Conservation (phyloP, 108 stramenopile species). For the Epipyxis sp. region DNA sequence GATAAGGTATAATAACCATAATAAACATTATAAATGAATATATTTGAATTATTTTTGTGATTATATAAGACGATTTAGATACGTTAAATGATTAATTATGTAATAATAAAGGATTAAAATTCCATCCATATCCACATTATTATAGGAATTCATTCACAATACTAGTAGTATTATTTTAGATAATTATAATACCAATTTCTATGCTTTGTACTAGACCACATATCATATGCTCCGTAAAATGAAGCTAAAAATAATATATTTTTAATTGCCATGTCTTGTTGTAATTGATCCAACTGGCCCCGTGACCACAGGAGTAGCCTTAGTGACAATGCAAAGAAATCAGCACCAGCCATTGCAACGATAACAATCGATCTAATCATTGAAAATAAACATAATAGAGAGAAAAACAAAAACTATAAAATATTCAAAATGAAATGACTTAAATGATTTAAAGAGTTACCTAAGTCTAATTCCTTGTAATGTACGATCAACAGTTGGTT, state of each 20-base stretch:
- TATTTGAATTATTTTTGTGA: no score
- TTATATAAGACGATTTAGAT: not conserved
- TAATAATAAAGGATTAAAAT: no score
- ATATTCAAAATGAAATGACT: not conserved
- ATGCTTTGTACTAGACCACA: not conserved
- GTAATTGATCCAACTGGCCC: conserved; percentile 10
- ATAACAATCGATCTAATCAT: not conserved
- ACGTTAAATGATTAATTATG: not conserved
- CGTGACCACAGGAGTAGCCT: conserved; percentile 10
- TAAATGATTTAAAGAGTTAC: not conserved
- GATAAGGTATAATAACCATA: no score
- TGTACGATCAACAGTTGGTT: conserved; percentile 29
- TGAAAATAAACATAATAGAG: not conserved
- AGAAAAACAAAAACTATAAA: not conserved
- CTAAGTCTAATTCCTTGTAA: conserved; percentile 1
- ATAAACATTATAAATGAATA: no score
- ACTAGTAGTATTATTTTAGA: no score
- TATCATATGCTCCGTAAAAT: not conserved
- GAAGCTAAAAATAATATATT: conserved; percentile 11
- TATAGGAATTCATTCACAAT: no score
- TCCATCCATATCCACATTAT: no score
- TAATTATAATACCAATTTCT: conserved; percentile 17
- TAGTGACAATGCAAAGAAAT: conserved; percentile 20
- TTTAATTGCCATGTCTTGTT: conserved; percentile 30
- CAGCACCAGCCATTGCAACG: not conserved